Evolutionary conservation across 768 basidiomycete species (phyloP).

Genomic region (Phaeotremella fagi): DNA sequence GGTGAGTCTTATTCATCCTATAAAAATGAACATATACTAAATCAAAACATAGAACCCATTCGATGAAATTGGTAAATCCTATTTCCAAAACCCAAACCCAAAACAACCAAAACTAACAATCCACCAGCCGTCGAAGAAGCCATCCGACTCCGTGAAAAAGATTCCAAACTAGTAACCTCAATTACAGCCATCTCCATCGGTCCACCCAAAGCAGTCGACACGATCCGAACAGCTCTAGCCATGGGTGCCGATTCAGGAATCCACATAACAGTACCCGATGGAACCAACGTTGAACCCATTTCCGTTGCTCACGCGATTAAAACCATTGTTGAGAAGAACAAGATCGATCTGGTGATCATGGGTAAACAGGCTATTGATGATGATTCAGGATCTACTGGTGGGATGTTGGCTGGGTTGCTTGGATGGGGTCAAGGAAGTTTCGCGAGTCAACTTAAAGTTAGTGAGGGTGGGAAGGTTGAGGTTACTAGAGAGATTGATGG

Average conservation of each 20-base stretch:
- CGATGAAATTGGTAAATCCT: conserved; percentile 82
- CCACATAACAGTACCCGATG: conserved; percentile 80
- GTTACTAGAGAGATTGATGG: conserved; percentile 93
- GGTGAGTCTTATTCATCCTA: conserved; percentile 54
- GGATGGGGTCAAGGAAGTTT: conserved; percentile 93
- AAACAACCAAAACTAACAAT: not conserved
- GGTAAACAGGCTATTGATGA: conserved; percentile 99
- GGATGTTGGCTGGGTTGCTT: conserved; percentile 91
- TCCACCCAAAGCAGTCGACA: conserved; percentile 80
- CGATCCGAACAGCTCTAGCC: conserved; percentile 89
- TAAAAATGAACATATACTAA: not conserved
- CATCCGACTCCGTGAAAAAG: conserved; percentile 78
- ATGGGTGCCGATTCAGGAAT: conserved; percentile 95
- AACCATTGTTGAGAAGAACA: conserved; percentile 63
- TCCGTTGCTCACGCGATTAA: conserved; percentile 80
- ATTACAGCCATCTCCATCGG: conserved; percentile 95
- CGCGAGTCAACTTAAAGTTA: conserved; percentile 75
- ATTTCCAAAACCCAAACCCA: not conserved
- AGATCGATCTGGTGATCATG: conserved; percentile 81
- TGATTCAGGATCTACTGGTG: conserved; percentile 89
- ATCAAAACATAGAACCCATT: conserved; percentile 74
- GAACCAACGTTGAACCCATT: conserved; percentile 73
- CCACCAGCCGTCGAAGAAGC: conserved; percentile 89
- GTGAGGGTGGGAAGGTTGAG: conserved; percentile 60
- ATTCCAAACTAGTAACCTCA: conserved; percentile 57